Evolutionary conservation across 768 basidiomycete species (phyloP).

Genomic region (Lentinula detonsa): DNA sequence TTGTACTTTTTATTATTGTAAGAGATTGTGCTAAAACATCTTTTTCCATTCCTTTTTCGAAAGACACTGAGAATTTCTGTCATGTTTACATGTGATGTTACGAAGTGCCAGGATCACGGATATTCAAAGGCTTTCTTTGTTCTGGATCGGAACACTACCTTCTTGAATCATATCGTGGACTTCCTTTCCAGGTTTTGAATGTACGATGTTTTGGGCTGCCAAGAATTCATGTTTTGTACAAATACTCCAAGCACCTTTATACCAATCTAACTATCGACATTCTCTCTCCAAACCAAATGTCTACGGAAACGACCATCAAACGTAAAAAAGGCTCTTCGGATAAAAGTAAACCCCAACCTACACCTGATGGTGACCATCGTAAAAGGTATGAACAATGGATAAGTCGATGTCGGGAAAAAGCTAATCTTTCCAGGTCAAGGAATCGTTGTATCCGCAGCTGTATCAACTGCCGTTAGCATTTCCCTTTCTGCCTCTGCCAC

Average conservation of each 20-base stretch:
- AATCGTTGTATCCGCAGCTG: constrained; percentile 73
- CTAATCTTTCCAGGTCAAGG: constrained; percentile 35
- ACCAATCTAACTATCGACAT: neutral
- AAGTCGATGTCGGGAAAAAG: neutral
- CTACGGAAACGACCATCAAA: neutral
- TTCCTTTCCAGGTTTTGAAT: neutral
- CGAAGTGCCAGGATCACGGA: neutral
- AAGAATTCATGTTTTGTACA: constrained; percentile 1
- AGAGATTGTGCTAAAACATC: neutral
- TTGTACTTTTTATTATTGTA: neutral
- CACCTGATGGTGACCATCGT: constrained; percentile 3
- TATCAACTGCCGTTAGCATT: constrained; percentile 44
- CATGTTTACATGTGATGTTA: neutral
- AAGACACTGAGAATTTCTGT: neutral
- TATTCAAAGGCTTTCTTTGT: neutral
- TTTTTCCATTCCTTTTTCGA: neutral
- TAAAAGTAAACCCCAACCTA: neutral
- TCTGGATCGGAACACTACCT: neutral
- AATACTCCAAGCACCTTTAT: neutral
- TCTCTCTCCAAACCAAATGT: constrained; percentile 3
- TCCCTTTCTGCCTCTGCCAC: neutral
- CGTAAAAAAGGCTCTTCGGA: neutral
- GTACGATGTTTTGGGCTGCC: neutral
- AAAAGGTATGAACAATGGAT: neutral
- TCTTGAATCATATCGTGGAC: neutral